Evolutionary conservation across 257 asterid species (phyloP), one percentile per base, ranked within the genome.

Genomic region (Nicotiana paniculata): DNA sequence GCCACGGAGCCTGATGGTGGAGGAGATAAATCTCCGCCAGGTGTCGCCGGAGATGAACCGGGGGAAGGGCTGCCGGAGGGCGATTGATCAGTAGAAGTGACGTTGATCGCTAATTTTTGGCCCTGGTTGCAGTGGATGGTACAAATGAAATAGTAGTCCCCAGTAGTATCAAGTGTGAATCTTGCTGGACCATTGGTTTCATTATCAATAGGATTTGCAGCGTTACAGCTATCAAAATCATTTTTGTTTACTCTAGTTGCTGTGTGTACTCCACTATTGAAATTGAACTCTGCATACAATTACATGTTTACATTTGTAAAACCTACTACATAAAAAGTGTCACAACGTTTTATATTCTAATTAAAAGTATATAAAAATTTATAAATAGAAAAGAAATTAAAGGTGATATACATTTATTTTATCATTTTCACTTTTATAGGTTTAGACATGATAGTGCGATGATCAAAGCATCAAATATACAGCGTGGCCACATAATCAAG

Each of bases 271-370:
- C 84, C 86, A 4, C 68, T 86, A 1, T 59, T 39, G 67, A 86
- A 86, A 76, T 86, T 83, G 83, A 86, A 86, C 4, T 66, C 88
- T 86, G 83, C 28, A 65, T 28, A 55, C 21, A 74, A 65, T 16
- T 63, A 84, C 0, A 78, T 70, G 57, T 57, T 18, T 5, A 68
- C 10, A 9, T 37, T 35, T 4, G 9, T 11, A 68, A 68, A 67
- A 67, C 1, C 51, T 2, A 67, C 18, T n/a, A 66, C 46, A 30
- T 3, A 32, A 65, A 17, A 64, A 28, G 7, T 13, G 17, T 32
- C 15, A 32, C 74, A 66, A 15, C 32, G 51, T 66, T n/a, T 16
- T 32, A 66, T 37, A 37, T 37, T 37, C 43, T 37, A 37, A 37
- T 37, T 37, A 37, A 37, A 37, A 37, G 43, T 5, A 37, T 37